Evolutionary conservation across 2,329 filamentous ascomycete genomes (phyloP).

Genomic region (Penicillium sp.): DNA sequence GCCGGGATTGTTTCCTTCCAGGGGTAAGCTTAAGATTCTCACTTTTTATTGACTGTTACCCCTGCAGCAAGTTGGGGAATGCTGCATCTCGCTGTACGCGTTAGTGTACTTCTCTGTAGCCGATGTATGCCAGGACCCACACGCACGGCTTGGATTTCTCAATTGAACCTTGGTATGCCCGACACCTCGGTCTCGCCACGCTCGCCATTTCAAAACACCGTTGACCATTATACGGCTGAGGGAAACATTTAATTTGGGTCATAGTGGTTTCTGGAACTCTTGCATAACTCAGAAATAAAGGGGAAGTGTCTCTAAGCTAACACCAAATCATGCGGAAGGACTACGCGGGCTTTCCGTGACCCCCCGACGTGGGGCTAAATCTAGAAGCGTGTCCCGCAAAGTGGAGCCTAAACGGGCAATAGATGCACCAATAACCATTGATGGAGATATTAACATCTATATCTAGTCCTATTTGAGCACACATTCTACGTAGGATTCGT

Average conservation of each 20-base stretch:
- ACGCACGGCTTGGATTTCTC: not conserved
- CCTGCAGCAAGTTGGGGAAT: not conserved
- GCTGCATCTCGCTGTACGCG: not conserved
- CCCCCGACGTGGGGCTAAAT: not conserved
- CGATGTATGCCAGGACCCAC: not conserved
- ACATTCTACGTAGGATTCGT: not conserved
- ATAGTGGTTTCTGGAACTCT: too few species aligned
- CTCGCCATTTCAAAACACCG: not conserved
- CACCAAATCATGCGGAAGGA: not conserved
- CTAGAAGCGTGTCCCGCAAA: not conserved
- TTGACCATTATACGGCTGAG: too few species aligned
- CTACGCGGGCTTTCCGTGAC: not conserved
- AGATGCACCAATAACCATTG: not conserved
- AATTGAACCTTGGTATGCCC: not conserved
- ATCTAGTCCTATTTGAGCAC: not conserved
- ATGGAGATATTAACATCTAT: not conserved
- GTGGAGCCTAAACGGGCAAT: not conserved
- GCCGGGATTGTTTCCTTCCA: not conserved
- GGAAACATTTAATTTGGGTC: too few species aligned
- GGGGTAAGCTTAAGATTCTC: not conserved
- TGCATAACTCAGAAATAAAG: too few species aligned
- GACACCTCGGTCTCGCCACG: not conserved
- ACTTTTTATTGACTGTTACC: not conserved
- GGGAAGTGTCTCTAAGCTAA: too few species aligned
- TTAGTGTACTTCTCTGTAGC: not conserved